Evolutionary conservation across 202 grass and related monocot species (phyloP).

Genomic region (Zoysia matrella): DNA sequence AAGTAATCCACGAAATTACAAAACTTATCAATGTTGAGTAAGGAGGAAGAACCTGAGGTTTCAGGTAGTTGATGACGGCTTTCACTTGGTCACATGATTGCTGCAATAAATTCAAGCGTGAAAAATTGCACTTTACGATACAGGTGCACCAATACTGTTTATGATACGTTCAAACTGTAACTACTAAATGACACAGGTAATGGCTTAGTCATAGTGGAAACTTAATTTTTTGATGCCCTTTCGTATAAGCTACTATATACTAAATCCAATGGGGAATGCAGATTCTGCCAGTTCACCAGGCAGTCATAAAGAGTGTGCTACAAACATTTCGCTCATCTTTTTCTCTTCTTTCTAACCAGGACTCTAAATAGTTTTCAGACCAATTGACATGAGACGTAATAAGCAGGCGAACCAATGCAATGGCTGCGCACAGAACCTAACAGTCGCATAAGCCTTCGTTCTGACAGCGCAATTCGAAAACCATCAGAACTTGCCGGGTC

Average conservation of each 20-base stretch:
- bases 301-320: not conserved
- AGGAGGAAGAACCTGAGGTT: slow-evolving; percentile 88
- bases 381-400: not conserved
- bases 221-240: not conserved
- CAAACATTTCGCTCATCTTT: not conserved
- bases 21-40: slow-evolving; percentile 44
- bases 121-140: slow-evolving; percentile 1
- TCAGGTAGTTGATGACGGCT: slow-evolving; percentile 47
- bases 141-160: not conserved
- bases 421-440: too few relatives aligned
- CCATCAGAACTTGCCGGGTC: not conserved
- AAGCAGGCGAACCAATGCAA: too few relatives aligned
- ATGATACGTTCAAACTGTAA: slow-evolving; percentile 19
- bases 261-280: not conserved
- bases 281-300: not conserved
- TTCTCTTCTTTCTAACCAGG: not conserved
- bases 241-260: not conserved
- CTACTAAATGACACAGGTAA: not conserved
- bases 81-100: slow-evolving; percentile 72
- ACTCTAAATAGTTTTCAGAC: not conserved
- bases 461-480: not conserved
- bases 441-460: not conserved
- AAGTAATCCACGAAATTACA: slow-evolving; percentile 45
- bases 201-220: not conserved
- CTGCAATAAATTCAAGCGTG: slow-evolving; percentile 44